phyloP scores from a whole-genome alignment of 805 yeast genomes.

The Cyberlindnera lachancei region DNA sequence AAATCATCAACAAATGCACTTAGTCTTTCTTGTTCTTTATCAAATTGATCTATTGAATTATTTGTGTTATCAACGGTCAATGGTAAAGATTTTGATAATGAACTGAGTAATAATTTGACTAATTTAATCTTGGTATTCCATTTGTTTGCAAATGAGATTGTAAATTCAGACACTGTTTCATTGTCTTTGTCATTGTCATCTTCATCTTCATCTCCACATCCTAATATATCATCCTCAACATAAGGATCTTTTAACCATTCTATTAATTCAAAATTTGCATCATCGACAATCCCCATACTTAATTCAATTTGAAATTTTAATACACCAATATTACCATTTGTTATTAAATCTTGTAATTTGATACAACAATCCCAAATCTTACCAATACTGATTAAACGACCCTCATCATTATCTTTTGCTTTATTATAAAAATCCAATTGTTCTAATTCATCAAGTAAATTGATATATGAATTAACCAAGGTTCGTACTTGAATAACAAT shows the following conservation, averaged over 20 bases:
- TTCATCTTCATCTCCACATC: conserved; percentile 25
- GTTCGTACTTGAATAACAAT: conserved; percentile 12
- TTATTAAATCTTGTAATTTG: conserved; percentile 31
- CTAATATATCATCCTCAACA: conserved; percentile 39
- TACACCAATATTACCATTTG: conserved; percentile 46
- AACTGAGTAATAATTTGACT: conserved; percentile 48
- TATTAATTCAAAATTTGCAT: conserved; percentile 58
- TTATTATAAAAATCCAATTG: conserved; percentile 13
- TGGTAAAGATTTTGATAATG: conserved; percentile 54
- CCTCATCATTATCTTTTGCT: conserved; percentile 17
- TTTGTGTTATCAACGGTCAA: conserved; percentile 29
- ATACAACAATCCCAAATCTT: conserved; percentile 68
- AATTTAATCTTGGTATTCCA: conserved; percentile 52
- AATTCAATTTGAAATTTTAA: conserved; percentile 39
- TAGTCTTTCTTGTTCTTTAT: conserved; percentile 33
- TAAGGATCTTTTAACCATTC: conserved; percentile 65
- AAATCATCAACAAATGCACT: conserved; percentile 49
- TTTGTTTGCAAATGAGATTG: conserved; percentile 33
- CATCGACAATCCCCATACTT: conserved; percentile 42
- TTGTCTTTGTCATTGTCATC: conserved; percentile 16
- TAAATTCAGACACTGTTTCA: conserved; percentile 27
- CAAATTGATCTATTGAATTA: conserved; percentile 38
- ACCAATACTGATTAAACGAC: conserved; percentile 53
- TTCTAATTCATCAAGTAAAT: conserved; percentile 19
- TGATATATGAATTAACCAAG: conserved; percentile 13